phyloP scores from a whole-genome alignment of 306 rosid genomes.

The Casuarina cunninghamiana region DNA sequence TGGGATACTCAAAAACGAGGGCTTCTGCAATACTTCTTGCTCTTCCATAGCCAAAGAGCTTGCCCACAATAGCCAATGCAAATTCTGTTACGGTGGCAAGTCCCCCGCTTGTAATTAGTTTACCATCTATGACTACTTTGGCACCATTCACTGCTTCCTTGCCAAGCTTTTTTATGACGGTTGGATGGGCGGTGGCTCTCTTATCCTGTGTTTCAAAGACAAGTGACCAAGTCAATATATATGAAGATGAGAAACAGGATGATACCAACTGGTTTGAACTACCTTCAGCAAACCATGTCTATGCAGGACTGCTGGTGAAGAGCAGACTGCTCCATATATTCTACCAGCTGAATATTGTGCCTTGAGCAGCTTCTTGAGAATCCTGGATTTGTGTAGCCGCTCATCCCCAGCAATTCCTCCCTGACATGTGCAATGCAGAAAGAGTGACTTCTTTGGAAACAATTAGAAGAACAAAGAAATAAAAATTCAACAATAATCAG shows the following conservation, averaged over 20 bases:
- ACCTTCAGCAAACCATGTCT: conserved; percentile 90
- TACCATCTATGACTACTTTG: conserved; percentile 84
- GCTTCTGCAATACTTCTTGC: conserved; percentile 98
- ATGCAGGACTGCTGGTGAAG: conserved; percentile 64
- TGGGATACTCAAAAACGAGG: conserved; percentile 75
- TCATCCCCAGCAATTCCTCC: conserved; percentile 67
- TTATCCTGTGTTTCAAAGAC: conserved; percentile 55
- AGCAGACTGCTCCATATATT: conserved; percentile 71
- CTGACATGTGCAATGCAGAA: conserved; percentile 35
- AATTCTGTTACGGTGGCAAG: conserved; percentile 65
- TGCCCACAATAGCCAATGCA: conserved; percentile 75
- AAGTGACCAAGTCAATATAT: conserved; percentile 7
- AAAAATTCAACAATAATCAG: background rate
- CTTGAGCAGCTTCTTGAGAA: conserved; percentile 77
- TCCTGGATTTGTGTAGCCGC: conserved; percentile 68
- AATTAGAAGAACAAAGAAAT: background rate
- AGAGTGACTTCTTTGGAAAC: background rate
- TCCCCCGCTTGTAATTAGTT: conserved; percentile 79
- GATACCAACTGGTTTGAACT: conserved; percentile 11
- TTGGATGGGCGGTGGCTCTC: conserved; percentile 60
- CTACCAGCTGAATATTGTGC: conserved; percentile 73
- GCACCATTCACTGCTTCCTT: conserved; percentile 49
- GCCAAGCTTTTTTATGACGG: conserved; percentile 33
- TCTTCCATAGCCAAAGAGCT: conserved; percentile 79
- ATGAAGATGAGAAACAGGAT: conserved; percentile 22